Evolutionary conservation across 495 filamentous ascomycete species (phyloP).

Genomic region (Tuber magnatum): DNA sequence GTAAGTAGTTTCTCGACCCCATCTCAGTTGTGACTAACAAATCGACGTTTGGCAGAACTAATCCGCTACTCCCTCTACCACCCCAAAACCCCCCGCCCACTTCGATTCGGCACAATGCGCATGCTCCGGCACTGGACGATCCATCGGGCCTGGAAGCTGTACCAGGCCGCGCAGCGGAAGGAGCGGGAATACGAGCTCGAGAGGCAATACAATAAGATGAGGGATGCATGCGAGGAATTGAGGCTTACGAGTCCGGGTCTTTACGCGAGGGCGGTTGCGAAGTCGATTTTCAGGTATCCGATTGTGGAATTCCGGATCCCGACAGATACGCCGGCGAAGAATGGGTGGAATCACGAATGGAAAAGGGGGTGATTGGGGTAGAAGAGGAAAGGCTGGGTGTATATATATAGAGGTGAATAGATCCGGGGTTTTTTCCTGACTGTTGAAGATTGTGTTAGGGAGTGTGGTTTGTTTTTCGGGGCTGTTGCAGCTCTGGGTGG

Average conservation of each 20-base stretch:
- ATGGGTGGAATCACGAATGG: constrained; percentile 61
- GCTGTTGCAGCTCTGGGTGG: neutral
- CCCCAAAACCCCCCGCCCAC: constrained; percentile 36
- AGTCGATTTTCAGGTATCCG: constrained; percentile 51
- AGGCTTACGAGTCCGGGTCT: constrained; percentile 54
- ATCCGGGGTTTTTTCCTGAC: neutral
- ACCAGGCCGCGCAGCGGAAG: constrained; percentile 50
- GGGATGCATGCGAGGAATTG: constrained; percentile 60
- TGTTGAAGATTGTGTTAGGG: neutral
- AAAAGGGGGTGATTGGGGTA: constrained; percentile 18
- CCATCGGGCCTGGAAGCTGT: constrained; percentile 82
- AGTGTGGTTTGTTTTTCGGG: neutral
- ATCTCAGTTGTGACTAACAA: neutral
- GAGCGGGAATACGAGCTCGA: constrained; percentile 55
- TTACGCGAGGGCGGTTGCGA: constrained; percentile 60
- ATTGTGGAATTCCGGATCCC: constrained; percentile 41
- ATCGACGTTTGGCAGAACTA: constrained; percentile 17
- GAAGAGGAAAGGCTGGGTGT: neutral
- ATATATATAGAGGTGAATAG: neutral
- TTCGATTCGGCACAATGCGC: constrained; percentile 52
- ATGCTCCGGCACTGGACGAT: constrained; percentile 97
- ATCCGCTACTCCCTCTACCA: constrained; percentile 41
- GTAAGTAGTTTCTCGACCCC: constrained; percentile 24
- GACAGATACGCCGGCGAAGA: constrained; percentile 47
- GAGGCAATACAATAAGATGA: constrained; percentile 64